phyloP scores from a whole-genome alignment of 2,329 filamentous ascomycete species.

The Colletotrichum musicola region DNA sequence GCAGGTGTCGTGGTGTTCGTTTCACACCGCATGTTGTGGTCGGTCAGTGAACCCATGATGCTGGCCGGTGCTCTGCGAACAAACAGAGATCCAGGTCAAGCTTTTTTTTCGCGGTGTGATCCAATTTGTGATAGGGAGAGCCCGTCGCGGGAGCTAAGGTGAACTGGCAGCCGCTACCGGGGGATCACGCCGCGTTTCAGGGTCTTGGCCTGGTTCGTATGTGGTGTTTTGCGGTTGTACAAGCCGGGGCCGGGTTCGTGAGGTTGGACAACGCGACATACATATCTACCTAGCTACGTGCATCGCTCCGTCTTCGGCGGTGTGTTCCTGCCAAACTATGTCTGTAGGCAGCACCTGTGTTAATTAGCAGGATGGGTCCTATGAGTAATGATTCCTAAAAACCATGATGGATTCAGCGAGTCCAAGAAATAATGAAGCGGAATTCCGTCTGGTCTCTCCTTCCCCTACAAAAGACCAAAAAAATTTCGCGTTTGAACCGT shows the following conservation, averaged over 20 bases:
- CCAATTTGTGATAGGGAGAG: slow-evolving; percentile 11
- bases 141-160: slow-evolving; percentile 18
- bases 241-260: too few species aligned
- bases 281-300: too few species aligned
- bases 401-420: too few species aligned
- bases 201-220: slow-evolving; percentile 7
- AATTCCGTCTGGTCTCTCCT: neutral
- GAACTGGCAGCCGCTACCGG: slow-evolving; percentile 17
- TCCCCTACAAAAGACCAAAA: neutral
- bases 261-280: too few species aligned
- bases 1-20: slow-evolving; percentile 15
- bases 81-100: neutral
- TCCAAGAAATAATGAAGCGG: neutral
- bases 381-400: too few species aligned
- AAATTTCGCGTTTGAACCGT: slow-evolving; percentile 3
- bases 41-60: slow-evolving; percentile 6
- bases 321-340: neutral
- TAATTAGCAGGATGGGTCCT: too few species aligned
- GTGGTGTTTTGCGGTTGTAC: neutral
- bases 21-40: slow-evolving; percentile 30
- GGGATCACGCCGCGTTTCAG: slow-evolving; percentile 20
- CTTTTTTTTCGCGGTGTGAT: slow-evolving; percentile 4
- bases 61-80: neutral
- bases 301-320: neutral
- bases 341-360: too few species aligned